Evolutionary conservation across 2,329 filamentous ascomycete species (phyloP).

Genomic region (Bipolaris zeicola): DNA sequence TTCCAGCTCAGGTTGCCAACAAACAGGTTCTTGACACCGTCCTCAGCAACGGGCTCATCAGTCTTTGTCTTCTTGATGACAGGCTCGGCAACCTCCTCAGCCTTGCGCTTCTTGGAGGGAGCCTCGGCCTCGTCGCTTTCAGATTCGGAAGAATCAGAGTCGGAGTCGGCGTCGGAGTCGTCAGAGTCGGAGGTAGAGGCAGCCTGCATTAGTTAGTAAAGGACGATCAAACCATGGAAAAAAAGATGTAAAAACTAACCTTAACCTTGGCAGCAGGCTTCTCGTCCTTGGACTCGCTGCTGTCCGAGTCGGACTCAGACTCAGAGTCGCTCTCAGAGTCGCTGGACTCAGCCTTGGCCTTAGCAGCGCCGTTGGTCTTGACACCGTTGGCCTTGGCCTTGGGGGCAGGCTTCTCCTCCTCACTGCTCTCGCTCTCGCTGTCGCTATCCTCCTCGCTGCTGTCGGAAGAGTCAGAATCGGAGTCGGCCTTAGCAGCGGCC

Average conservation of each 20-base stretch:
- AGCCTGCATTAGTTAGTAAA: conserved; percentile 35
- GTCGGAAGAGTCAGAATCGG: conserved; percentile 30
- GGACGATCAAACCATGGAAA: not conserved
- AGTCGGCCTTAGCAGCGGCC: conserved; percentile 47
- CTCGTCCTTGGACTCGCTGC: conserved; percentile 38
- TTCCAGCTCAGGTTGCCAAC: conserved; percentile 91
- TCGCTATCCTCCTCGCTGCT: conserved; percentile 35
- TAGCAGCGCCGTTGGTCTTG: conserved; percentile 43
- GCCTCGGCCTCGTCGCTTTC: conserved; percentile 44
- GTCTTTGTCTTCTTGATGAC: conserved; percentile 72
- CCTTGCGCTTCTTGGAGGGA: conserved; percentile 71
- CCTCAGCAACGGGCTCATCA: conserved; percentile 54
- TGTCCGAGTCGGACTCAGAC: conserved; percentile 24
- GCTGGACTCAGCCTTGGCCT: conserved; percentile 48
- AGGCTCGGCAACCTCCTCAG: conserved; percentile 58
- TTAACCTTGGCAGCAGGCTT: conserved; percentile 34
- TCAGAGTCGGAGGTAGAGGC: conserved; percentile 15
- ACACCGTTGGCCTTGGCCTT: conserved; percentile 42
- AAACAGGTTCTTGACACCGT: conserved; percentile 73
- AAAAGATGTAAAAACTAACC: conserved; percentile 35
- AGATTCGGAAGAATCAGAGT: conserved; percentile 36
- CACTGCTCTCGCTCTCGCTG: conserved; percentile 37
- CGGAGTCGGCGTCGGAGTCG: conserved; percentile 39
- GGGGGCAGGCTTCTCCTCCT: conserved; percentile 34
- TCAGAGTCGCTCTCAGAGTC: conserved; percentile 36